Conservation (phyloP, 768 basidiomycete genomes). For the Boletellus ananiceps region DNA sequence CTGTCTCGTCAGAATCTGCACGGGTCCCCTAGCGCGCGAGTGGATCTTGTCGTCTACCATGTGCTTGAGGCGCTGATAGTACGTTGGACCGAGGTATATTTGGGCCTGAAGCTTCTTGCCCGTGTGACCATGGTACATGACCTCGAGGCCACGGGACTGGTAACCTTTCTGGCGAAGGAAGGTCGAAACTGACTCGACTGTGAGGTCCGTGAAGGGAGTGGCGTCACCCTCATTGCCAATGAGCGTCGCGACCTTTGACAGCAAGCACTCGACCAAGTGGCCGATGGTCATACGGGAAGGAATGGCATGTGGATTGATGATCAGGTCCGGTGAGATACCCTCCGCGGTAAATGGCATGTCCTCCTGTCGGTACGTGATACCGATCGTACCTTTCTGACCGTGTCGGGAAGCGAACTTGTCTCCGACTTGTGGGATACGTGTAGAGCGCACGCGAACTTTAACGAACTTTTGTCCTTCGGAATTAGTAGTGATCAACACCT, state of each 20-base stretch:
- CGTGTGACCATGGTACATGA: conserved; percentile 99
- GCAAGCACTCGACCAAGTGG: conserved; percentile 95
- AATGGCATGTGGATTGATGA: conserved; percentile 99
- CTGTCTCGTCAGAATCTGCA: conserved; percentile 95
- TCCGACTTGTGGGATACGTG: conserved; percentile 94
- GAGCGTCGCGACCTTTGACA: conserved; percentile 94
- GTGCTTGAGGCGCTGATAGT: conserved; percentile 98
- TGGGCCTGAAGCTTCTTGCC: conserved; percentile 98
- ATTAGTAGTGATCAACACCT: conserved; percentile 95
- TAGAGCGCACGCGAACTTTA: conserved; percentile 93
- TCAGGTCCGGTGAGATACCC: conserved; percentile 93
- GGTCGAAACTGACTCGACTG: conserved; percentile 95
- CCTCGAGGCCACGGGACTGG: conserved; percentile 93
- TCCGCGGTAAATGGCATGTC: conserved; percentile 99
- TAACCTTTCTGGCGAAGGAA: conserved; percentile 87
- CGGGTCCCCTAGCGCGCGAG: conserved; percentile 93
- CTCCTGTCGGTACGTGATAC: conserved; percentile 98
- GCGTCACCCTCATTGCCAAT: conserved; percentile 98
- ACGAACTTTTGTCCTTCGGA: conserved; percentile 96
- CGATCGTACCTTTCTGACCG: conserved; percentile 99
- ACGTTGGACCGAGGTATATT: conserved; percentile 97
- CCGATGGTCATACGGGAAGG: conserved; percentile 99
- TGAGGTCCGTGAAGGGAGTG: conserved; percentile 97
- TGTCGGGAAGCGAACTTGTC: conserved; percentile 99
- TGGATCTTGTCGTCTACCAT: conserved; percentile 99